Evolutionary conservation across 352 stramenopile genomes (phyloP).

Genomic region (Blastocystis sp.): DNA sequence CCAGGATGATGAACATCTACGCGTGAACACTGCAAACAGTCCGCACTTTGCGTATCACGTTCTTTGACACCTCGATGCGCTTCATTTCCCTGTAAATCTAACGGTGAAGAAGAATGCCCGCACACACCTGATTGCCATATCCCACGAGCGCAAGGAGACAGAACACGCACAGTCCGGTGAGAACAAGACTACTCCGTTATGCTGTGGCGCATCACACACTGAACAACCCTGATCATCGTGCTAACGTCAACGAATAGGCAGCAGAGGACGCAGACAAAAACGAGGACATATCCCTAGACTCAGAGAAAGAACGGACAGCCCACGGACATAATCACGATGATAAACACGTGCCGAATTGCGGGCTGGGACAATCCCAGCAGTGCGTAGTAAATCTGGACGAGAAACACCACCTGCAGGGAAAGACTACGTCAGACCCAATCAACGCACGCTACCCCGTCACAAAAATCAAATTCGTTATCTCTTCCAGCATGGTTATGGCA

Average conservation of each 20-base stretch:
- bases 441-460: slow-evolving; percentile 5
- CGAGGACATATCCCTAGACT: slow-evolving; percentile 13
- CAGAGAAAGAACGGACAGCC: neutral
- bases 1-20: slow-evolving; percentile 51
- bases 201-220: neutral
- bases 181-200: neutral
- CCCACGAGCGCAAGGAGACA: slow-evolving; percentile 13
- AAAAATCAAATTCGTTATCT: slow-evolving; percentile 58
- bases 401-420: slow-evolving; percentile 42
- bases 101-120: neutral
- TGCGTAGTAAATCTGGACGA: slow-evolving; percentile 58
- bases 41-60: slow-evolving; percentile 18
- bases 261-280: slow-evolving; percentile 2
- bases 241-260: slow-evolving; percentile 2
- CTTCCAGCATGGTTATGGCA: slow-evolving; percentile 20
- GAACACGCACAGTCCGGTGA: slow-evolving; percentile 18
- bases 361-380: slow-evolving; percentile 24
- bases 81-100: slow-evolving; percentile 61
- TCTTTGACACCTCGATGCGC: slow-evolving; percentile 11
- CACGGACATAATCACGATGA: slow-evolving; percentile 46
- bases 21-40: neutral
- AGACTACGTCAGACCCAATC: neutral
- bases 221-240: neutral
- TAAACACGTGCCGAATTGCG: slow-evolving; percentile 39
- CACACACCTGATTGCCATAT: neutral